Conservation (phyloP, 306 rosid genomes). For the Urtica urens region DNA sequence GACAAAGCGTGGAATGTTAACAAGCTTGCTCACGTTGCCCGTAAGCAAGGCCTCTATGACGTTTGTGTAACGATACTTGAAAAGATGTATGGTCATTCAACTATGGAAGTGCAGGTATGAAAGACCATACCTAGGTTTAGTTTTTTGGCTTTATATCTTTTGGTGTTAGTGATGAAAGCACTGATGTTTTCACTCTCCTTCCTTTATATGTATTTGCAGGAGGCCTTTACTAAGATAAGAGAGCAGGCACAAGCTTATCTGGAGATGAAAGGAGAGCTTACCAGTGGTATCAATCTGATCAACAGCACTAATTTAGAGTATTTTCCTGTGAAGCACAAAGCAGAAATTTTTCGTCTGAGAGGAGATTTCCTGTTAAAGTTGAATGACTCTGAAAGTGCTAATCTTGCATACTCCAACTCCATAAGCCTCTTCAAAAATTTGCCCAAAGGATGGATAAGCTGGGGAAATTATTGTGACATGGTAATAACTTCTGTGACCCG, state of each 20-base stretch:
- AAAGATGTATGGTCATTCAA: slow-evolving; percentile 88
- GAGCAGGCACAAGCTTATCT: slow-evolving; percentile 92
- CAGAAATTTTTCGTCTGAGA: slow-evolving; percentile 80
- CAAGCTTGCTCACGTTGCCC: slow-evolving; percentile 91
- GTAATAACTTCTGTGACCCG: slow-evolving; percentile 30
- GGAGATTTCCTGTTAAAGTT: slow-evolving; percentile 82
- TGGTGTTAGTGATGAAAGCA: neutral
- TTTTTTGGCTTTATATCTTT: neutral
- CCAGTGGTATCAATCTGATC: slow-evolving; percentile 72
- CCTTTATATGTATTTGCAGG: slow-evolving; percentile 48
- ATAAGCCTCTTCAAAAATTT: slow-evolving; percentile 75
- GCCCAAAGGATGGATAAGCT: slow-evolving; percentile 99
- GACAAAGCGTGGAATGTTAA: slow-evolving; percentile 99
- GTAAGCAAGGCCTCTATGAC: slow-evolving; percentile 87
- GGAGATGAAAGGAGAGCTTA: slow-evolving; percentile 86
- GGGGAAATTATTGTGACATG: slow-evolving; percentile 98
- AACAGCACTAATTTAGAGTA: slow-evolving; percentile 88
- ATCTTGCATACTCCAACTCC: slow-evolving; percentile 70
- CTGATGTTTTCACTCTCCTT: slow-evolving; percentile 22
- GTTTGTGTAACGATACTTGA: slow-evolving; percentile 89
- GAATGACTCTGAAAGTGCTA: slow-evolving; percentile 72
- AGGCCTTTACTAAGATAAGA: slow-evolving; percentile 92
- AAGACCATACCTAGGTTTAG: neutral
- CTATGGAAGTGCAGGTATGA: slow-evolving; percentile 99
- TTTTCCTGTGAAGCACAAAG: slow-evolving; percentile 87